Conservation (phyloP, 148 eudicot species). For the Polygonum maritimum region DNA sequence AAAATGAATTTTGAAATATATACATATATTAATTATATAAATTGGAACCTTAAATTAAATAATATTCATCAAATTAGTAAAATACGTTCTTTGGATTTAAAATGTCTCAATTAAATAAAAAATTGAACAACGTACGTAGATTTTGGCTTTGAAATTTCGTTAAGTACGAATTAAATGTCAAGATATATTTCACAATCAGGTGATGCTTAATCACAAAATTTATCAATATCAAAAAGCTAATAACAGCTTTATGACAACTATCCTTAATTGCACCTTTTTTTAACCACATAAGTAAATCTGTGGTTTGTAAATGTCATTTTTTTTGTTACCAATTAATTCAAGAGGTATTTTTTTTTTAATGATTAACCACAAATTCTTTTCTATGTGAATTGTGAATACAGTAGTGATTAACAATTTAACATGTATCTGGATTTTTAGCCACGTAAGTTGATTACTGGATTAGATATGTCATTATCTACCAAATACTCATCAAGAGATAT, state of each 20-base stretch:
- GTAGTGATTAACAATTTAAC: no score
- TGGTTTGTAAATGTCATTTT: not conserved
- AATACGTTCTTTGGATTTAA: no score
- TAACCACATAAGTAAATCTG: not conserved
- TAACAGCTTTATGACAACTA: not conserved
- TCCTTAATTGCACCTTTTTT: not conserved
- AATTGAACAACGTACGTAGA: not conserved
- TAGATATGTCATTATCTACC: not conserved
- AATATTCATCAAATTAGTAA: no score
- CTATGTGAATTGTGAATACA: not conserved
- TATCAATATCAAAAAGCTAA: not conserved
- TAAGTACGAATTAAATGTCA: not conserved
- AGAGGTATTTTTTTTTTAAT: not conserved
- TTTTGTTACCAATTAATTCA: not conserved
- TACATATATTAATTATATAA: no score
- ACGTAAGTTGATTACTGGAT: not conserved
- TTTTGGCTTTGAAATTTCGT: not conserved
- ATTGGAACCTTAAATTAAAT: no score
- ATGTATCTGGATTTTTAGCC: not conserved
- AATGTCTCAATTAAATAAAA: not conserved
- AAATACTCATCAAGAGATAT: not conserved
- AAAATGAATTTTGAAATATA: no score
- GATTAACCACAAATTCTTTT: not conserved
- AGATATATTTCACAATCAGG: not conserved
- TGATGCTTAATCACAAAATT: not conserved